Conservation (phyloP, 2,329 filamentous ascomycete genomes). For the Hypoxylon sp. region DNA sequence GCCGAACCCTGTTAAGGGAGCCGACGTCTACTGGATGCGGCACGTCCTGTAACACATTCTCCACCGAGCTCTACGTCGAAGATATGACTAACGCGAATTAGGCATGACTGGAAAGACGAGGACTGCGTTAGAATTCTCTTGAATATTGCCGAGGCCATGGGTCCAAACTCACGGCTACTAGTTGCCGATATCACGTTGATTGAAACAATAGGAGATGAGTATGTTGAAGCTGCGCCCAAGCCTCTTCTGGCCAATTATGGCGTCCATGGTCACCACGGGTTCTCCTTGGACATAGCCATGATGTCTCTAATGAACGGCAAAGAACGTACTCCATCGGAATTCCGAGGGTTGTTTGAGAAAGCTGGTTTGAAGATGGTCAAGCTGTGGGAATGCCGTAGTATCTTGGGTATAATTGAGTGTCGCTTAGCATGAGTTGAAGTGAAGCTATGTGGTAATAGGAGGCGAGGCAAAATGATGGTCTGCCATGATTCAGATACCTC, state of each 20-base stretch:
- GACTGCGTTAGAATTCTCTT: conserved; percentile 37
- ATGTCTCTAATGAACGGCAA: conserved; percentile 44
- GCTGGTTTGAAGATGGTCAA: conserved; percentile 44
- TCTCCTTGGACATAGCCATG: conserved; percentile 43
- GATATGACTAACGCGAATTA: conserved; percentile 26
- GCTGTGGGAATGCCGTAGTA: conserved; percentile 44
- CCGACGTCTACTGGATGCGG: conserved; percentile 50
- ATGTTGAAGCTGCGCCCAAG: conserved; percentile 40
- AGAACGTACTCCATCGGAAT: conserved; percentile 42
- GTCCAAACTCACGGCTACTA: conserved; percentile 37
- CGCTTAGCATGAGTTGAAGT: conserved; percentile 31
- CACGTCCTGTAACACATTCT: conserved; percentile 38
- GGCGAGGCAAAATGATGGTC: conserved; percentile 8
- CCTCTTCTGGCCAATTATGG: conserved; percentile 45
- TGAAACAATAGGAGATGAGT: conserved; percentile 41
- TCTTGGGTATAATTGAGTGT: conserved; percentile 45
- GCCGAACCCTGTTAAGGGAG: conserved; percentile 48
- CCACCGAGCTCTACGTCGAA: conserved; percentile 3
- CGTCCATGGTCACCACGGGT: conserved; percentile 39
- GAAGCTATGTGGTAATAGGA: conserved; percentile 7
- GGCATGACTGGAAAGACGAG: conserved; percentile 44
- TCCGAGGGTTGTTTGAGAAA: conserved; percentile 37
- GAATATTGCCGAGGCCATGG: conserved; percentile 37
- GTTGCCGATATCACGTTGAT: conserved; percentile 44
- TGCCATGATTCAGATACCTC: conserved; percentile 3